Evolutionary conservation across 176 grass and related monocot genomes (phyloP).

Genomic region (Bothriochloa decipiens): DNA sequence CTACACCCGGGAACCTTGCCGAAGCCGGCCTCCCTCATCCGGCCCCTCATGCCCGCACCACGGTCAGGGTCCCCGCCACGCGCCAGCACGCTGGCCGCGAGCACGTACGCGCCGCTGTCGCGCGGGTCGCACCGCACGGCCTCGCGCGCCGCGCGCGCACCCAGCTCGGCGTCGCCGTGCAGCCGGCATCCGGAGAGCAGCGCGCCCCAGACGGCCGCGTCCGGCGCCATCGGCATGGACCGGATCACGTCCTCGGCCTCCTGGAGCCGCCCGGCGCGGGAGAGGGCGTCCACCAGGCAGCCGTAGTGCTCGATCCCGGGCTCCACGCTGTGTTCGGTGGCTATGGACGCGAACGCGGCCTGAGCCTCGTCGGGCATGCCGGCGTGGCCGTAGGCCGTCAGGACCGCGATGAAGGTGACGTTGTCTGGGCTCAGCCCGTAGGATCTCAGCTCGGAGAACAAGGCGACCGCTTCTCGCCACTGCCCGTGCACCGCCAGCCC

Average conservation of each 20-base stretch:
- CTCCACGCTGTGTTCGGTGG: constrained; percentile 28
- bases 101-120: constrained; percentile 60
- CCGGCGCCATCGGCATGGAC: constrained; percentile 70
- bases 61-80: constrained; percentile 30
- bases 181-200: constrained; percentile 68
- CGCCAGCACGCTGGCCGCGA: constrained; percentile 51
- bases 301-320: constrained; percentile 73
- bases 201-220: constrained; percentile 68
- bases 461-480: constrained; percentile 34
- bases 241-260: constrained; percentile 66
- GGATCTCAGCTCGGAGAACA: constrained; percentile 53
- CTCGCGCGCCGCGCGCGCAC: constrained; percentile 43
- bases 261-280: constrained; percentile 49
- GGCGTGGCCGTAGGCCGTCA: constrained; percentile 64
- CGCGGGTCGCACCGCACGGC: constrained; percentile 50
- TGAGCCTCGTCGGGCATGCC: constrained; percentile 61
- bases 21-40: constrained; percentile 64
- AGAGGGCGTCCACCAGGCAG: constrained; percentile 68
- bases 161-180: constrained; percentile 48
- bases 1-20: constrained; percentile 72
- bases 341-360: constrained; percentile 57
- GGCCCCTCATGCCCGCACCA: constrained; percentile 28
- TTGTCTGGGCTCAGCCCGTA: constrained; percentile 50
- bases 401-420: constrained; percentile 66
- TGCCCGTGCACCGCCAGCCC: constrained; percentile 58